These are phyloP conservation scores for Isoetes taiwanensis DNA, from an alignment of 75 land plant species.

Conservation along the genomic window DNA sequence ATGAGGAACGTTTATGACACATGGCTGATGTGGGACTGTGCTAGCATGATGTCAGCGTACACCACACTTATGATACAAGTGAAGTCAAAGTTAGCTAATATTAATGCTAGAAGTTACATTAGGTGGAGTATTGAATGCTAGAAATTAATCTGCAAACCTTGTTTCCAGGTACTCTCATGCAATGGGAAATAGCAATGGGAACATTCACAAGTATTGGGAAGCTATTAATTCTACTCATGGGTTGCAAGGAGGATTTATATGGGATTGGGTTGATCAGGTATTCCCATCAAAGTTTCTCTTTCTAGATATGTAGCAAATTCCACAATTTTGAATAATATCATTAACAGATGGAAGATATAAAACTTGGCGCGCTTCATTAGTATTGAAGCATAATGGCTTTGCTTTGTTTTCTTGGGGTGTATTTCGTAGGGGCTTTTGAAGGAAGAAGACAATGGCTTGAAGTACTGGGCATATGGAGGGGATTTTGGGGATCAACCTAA, in stretches of 20 bases:
- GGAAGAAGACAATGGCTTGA: slow-evolving; percentile 42
- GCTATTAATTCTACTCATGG: slow-evolving; percentile 90
- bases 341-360: too few relatives aligned
- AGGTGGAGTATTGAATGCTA: too few relatives aligned
- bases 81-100: too few relatives aligned
- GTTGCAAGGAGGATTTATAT: slow-evolving; percentile 97
- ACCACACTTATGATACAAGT: too few relatives aligned
- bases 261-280: slow-evolving; percentile 99
- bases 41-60: too few relatives aligned
- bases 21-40: too few relatives aligned
- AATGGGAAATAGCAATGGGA: slow-evolving; percentile 99
- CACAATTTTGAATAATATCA: too few relatives aligned
- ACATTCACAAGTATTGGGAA: slow-evolving; percentile 81
- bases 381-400: background rate
- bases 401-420: background rate
- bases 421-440: slow-evolving; percentile 55
- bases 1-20: too few relatives aligned
- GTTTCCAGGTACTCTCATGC: slow-evolving; percentile 87
- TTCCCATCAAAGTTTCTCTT: background rate
- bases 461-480: slow-evolving; percentile 98
- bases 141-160: too few relatives aligned
- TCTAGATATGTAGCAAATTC: background rate
- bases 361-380: too few relatives aligned
- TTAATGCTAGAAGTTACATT: too few relatives aligned
- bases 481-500: slow-evolving; percentile 94